phyloP scores from a whole-genome alignment of 2,329 filamentous ascomycete species.

The Colletotrichum navitas region DNA sequence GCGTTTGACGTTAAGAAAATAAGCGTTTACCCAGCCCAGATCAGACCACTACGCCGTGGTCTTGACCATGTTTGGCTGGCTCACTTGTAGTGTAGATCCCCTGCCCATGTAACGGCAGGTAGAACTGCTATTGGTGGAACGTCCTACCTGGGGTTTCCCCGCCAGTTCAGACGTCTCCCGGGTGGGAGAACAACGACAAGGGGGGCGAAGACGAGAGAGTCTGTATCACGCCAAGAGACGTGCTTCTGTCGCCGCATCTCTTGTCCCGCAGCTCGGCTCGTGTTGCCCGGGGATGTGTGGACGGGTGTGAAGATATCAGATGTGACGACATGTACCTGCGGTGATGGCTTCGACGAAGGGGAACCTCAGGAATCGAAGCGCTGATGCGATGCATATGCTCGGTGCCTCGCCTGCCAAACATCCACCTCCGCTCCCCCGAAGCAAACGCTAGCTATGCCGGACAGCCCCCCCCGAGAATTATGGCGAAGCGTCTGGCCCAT shows the following conservation, averaged over 20 bases:
- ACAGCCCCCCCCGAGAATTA: constrained; percentile 16
- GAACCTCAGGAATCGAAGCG: background rate
- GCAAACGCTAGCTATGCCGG: constrained; percentile 20
- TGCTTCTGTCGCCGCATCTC: constrained; percentile 32
- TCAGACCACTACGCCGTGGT: constrained; percentile 25
- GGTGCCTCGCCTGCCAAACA: constrained; percentile 2
- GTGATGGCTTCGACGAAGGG: background rate
- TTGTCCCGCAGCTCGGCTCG: constrained; percentile 26
- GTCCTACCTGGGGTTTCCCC: constrained; percentile 33
- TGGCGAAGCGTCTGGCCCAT: constrained; percentile 19
- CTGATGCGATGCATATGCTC: background rate
- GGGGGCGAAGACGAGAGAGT: constrained; percentile 13
- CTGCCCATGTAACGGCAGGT: background rate
- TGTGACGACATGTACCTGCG: background rate
- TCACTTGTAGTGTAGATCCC: background rate
- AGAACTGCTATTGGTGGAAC: constrained; percentile 39
- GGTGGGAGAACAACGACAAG: constrained; percentile 18
- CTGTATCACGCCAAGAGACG: constrained; percentile 30
- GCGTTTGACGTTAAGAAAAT: background rate
- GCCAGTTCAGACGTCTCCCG: constrained; percentile 8
- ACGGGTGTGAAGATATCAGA: background rate
- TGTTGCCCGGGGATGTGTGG: background rate
- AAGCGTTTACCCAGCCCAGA: constrained; percentile 42
- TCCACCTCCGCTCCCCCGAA: constrained; percentile 36
- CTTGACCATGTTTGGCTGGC: constrained; percentile 8